Evolutionary conservation across 208 protist species (phyloP).

Genomic region (Crithidia sp.): DNA sequence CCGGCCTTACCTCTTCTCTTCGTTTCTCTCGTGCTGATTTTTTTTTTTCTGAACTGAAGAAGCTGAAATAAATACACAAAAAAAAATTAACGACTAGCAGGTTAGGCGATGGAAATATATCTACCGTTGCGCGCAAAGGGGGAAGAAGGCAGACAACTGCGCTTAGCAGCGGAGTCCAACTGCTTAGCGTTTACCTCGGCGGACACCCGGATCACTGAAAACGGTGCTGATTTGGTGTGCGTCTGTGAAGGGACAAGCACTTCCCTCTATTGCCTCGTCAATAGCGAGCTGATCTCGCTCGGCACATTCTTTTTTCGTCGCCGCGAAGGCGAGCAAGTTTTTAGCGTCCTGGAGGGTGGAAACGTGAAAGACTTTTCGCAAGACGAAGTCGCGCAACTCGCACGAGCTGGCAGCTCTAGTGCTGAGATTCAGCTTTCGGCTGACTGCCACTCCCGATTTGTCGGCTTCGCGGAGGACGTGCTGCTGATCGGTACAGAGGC

Average conservation of each 20-base stretch:
- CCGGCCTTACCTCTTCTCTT: no score
- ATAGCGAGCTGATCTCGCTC: constrained; percentile 14
- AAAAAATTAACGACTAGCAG: background rate
- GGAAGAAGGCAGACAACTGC: background rate
- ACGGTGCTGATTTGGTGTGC: constrained; percentile 32
- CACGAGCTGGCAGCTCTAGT: background rate
- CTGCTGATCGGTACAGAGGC: constrained; percentile 30
- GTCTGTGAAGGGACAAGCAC: constrained; percentile 22
- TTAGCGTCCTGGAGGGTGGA: constrained; percentile 35
- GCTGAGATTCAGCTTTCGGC: constrained; percentile 16
- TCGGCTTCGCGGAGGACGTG: constrained; percentile 27
- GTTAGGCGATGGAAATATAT: constrained; percentile 25
- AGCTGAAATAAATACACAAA: background rate
- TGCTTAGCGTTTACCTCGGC: constrained; percentile 8
- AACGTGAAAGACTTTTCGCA: constrained; percentile 31
- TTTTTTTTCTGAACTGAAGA: no score
- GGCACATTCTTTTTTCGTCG: constrained; percentile 39
- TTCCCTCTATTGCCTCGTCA: constrained; percentile 29
- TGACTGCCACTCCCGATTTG: constrained; percentile 14
- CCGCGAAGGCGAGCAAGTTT: constrained; percentile 18
- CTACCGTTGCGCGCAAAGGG: constrained; percentile 20
- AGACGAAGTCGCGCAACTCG: background rate
- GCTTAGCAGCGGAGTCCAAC: constrained; percentile 19
- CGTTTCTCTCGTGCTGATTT: no score
- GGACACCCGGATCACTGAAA: constrained; percentile 22